Base-by-base conservation (phyloP, 179 eudicot species). In the Spinacia oleracea region DNA sequence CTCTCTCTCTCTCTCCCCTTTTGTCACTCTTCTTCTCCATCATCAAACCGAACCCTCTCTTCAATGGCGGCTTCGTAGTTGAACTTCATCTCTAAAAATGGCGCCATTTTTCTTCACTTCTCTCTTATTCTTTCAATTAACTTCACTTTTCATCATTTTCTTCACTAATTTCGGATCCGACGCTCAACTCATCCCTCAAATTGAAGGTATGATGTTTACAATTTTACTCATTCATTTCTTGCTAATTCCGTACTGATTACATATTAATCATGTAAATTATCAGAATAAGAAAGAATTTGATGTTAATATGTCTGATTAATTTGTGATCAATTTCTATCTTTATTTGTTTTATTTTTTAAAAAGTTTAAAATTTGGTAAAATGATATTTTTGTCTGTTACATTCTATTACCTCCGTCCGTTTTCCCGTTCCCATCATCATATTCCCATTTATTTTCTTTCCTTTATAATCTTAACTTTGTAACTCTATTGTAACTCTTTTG, bases 101-200 rank as follows among this genome's bases (percentile, higher is more conserved):
- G 16, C 45, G 34, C 60, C 21, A 66, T 34, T 31, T 12, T 43
- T n/a, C 23, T 29, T 27, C 5, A 51, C 58, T 35, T 42, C 50
- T 21, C 3, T 70, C 18, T 23, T 68, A 12, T 27, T 70, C 6
- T 11, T 58, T 38, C 6, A 32, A 15, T 0, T 65, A 31, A 16
- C 59, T 9, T 64, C 32, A 2, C 18, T 69, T 55, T 5, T 59
- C 12, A 8, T 21, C 9, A 78, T 18, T 25, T 78, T 20, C 20
- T 77, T 58, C 60, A 45, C 27, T 25, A 56, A 1, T 18, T 25
- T 69, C 45, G 76, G 75, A 56, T 43, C 45, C 27, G 15, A 29
- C 27, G 81, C 81, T 78, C 76, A 45, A 72, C 58, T 78, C 10
- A 72, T 78, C 23, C 81, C 81, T n/a, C 32, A 32, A 62, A 59